phyloP scores from a whole-genome alignment of 1,284 basidiomycete genomes.

The Hypsizygus ulmarius region DNA sequence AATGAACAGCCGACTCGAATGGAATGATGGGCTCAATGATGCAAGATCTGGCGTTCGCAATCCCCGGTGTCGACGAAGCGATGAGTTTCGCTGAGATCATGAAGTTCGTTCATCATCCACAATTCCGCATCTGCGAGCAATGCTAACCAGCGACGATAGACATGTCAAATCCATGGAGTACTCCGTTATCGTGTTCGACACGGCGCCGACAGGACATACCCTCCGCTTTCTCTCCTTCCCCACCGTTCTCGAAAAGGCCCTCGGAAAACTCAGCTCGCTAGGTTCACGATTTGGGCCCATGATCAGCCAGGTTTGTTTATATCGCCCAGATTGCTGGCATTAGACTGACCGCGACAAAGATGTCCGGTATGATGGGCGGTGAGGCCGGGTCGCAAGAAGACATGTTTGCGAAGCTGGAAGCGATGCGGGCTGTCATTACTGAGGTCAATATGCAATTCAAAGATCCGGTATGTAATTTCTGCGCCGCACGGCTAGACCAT shows the following conservation, averaged over 20 bases:
- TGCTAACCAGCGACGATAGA: constrained; percentile 39
- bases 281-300: constrained; percentile 95
- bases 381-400: constrained; percentile 86
- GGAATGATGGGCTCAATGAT: constrained; percentile 99
- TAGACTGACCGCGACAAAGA: constrained; percentile 40
- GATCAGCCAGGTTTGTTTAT: constrained; percentile 75
- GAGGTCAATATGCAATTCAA: constrained; percentile 99
- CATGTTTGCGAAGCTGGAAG: constrained; percentile 98
- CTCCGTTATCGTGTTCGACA: constrained; percentile 98
- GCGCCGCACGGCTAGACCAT: constrained; percentile 1
- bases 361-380: constrained; percentile 95
- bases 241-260: constrained; percentile 93
- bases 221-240: constrained; percentile 98
- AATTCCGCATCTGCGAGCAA: background rate
- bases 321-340: background rate
- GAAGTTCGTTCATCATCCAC: constrained; percentile 67
- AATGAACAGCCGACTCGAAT: constrained; percentile 73
- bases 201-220: constrained; percentile 97
- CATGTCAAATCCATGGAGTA: constrained; percentile 99
- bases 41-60: constrained; percentile 99
- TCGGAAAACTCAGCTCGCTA: constrained; percentile 91
- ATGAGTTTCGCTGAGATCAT: constrained; percentile 99
- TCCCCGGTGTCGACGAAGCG: constrained; percentile 98
- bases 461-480: constrained; percentile 74
- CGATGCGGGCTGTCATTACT: constrained; percentile 95